phyloP scores from a whole-genome alignment of 768 basidiomycete species.

The Podaxis sp. region DNA sequence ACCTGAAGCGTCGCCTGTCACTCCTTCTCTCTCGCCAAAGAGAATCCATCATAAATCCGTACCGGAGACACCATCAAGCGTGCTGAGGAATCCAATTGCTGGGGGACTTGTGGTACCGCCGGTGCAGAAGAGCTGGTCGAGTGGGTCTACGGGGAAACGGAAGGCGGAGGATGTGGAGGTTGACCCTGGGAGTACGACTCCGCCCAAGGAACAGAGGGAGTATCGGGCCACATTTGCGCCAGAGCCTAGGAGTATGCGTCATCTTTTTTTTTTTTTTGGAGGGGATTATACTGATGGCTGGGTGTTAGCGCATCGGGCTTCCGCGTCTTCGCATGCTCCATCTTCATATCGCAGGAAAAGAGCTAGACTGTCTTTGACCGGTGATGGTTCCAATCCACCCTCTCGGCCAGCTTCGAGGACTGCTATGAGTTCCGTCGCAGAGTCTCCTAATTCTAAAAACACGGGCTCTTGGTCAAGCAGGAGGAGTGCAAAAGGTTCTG shows the following conservation, averaged over 20 bases:
- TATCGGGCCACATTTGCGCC: slow-evolving; percentile 61
- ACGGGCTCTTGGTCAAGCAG: slow-evolving; percentile 48
- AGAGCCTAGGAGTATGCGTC: slow-evolving; percentile 63
- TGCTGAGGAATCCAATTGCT: slow-evolving; percentile 25
- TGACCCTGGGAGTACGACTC: slow-evolving; percentile 53
- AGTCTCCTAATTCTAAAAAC: slow-evolving; percentile 36
- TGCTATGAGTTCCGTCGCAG: slow-evolving; percentile 11
- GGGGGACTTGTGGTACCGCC: slow-evolving; percentile 23
- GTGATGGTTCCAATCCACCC: slow-evolving; percentile 39
- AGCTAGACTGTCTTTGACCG: slow-evolving; percentile 51
- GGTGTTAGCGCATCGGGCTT: slow-evolving; percentile 51
- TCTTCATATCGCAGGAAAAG: slow-evolving; percentile 73
- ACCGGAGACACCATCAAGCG: slow-evolving; percentile 30
- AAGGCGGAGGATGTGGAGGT: slow-evolving; percentile 67
- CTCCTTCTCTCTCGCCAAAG: slow-evolving; percentile 25
- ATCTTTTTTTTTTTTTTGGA: background rate
- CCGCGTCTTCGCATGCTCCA: slow-evolving; percentile 56
- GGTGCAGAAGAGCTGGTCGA: slow-evolving; percentile 35
- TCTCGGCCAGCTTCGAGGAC: slow-evolving; percentile 23
- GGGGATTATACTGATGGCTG: slow-evolving; percentile 12
- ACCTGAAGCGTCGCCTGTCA: slow-evolving; percentile 38
- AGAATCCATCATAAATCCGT: slow-evolving; percentile 30
- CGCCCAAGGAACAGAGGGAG: slow-evolving; percentile 59
- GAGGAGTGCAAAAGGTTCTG: slow-evolving; percentile 27
- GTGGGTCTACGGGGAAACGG: slow-evolving; percentile 52